Evolutionary conservation across 805 yeast genomes (phyloP).

Genomic region (Candida gorgasii): DNA sequence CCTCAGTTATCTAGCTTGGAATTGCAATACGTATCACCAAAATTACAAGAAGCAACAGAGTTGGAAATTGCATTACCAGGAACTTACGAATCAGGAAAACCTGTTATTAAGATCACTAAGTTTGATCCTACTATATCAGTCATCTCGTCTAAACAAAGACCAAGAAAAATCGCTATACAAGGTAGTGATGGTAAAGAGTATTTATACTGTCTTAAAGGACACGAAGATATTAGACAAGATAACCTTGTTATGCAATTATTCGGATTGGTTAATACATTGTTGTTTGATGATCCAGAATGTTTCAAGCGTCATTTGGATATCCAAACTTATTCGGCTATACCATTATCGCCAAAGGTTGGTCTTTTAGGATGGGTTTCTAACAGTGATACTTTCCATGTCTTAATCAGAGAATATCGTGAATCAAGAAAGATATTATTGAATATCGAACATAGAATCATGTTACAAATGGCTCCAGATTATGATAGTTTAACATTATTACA

Average conservation of each 20-base stretch:
- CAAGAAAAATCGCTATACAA: slow-evolving; percentile 73
- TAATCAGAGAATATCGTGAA: slow-evolving; percentile 90
- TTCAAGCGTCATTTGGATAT: slow-evolving; percentile 94
- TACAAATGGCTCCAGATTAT: slow-evolving; percentile 97
- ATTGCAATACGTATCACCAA: slow-evolving; percentile 91
- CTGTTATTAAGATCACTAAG: slow-evolving; percentile 65
- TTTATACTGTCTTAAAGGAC: slow-evolving; percentile 83
- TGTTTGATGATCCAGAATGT: slow-evolving; percentile 90
- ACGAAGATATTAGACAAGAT: slow-evolving; percentile 97
- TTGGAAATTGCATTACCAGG: slow-evolving; percentile 93
- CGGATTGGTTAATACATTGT: slow-evolving; percentile 88
- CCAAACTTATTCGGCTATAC: slow-evolving; percentile 90
- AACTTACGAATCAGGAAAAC: slow-evolving; percentile 82
- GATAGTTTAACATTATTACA: slow-evolving; percentile 86
- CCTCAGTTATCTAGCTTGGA: slow-evolving; percentile 87
- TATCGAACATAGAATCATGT: slow-evolving; percentile 92
- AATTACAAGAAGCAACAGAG: slow-evolving; percentile 72
- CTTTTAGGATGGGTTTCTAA: slow-evolving; percentile 96
- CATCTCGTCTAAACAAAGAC: slow-evolving; percentile 93
- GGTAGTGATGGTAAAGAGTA: slow-evolving; percentile 95
- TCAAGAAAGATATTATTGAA: slow-evolving; percentile 85
- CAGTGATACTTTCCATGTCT: slow-evolving; percentile 92
- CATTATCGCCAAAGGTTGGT: slow-evolving; percentile 96
- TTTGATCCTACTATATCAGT: slow-evolving; percentile 86
- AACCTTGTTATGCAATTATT: slow-evolving; percentile 96